Evolutionary conservation across 345 rosid genomes (phyloP).

Genomic region (Syzygium oleosum): DNA sequence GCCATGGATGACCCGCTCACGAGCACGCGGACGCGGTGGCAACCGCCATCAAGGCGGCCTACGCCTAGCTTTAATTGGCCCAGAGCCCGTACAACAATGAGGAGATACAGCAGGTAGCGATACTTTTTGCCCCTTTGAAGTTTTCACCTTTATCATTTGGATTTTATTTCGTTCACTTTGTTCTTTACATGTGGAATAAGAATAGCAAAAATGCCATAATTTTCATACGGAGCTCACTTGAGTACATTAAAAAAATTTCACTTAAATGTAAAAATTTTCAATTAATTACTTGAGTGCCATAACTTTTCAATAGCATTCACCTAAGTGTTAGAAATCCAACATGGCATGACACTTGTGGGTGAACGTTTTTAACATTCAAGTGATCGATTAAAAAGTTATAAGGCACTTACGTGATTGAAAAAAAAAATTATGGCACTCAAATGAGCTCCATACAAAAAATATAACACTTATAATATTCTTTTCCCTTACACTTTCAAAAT

Average conservation of each 20-base stretch:
- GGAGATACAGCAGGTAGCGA: not conserved
- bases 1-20: no score
- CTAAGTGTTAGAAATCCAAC: not conserved
- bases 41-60: no score
- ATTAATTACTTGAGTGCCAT: not conserved
- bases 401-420: not conserved
- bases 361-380: not conserved
- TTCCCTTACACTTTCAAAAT: not conserved
- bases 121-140: not conserved
- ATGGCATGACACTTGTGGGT: not conserved
- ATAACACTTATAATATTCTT: not conserved
- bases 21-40: no score
- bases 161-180: not conserved
- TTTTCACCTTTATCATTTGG: not conserved
- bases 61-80: no score
- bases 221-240: not conserved
- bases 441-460: not conserved
- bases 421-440: not conserved
- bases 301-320: not conserved
- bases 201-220: not conserved
- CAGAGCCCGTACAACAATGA: no score
- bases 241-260: not conserved
- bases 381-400: not conserved
- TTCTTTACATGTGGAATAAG: not conserved
- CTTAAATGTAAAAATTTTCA: not conserved